phyloP scores from a whole-genome alignment of 257 asterid genomes.

The Plantago elongata region DNA sequence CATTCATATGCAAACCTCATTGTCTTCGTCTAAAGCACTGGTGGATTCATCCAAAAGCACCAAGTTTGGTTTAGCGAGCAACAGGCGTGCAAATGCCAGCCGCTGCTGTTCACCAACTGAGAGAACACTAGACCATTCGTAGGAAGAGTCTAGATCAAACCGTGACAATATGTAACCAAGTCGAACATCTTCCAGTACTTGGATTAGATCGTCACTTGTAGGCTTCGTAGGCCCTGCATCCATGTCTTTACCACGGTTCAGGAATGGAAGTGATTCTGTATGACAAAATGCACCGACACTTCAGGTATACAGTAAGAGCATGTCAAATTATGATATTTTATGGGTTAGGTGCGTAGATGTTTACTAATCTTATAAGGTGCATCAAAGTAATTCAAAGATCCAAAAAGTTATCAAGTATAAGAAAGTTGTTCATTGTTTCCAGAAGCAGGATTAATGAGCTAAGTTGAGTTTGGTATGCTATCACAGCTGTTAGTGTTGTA shows the following conservation, averaged over 20 bases:
- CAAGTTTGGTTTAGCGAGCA: conserved; percentile 65
- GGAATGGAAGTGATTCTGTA: conserved; percentile 52
- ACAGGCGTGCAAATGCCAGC: conserved; percentile 72
- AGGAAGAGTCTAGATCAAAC: conserved; percentile 49
- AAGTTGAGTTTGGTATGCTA: too few relatives aligned
- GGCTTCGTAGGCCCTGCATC: conserved; percentile 40
- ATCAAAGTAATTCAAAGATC: too few relatives aligned
- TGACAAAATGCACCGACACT: conserved; percentile 7
- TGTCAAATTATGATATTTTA: background rate
- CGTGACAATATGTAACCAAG: conserved; percentile 39
- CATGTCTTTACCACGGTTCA: conserved; percentile 24
- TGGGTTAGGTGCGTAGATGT: background rate
- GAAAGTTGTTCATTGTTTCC: too few relatives aligned
- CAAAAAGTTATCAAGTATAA: too few relatives aligned
- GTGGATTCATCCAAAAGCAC: conserved; percentile 77
- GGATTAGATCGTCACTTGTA: conserved; percentile 51
- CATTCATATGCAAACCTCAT: conserved; percentile 48
- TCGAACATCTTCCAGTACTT: conserved; percentile 55
- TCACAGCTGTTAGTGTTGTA: background rate
- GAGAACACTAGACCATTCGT: conserved; percentile 81
- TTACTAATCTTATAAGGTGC: too few relatives aligned
- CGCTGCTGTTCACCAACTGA: conserved; percentile 93
- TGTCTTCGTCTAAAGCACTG: conserved; percentile 82
- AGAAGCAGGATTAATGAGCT: too few relatives aligned
- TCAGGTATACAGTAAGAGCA: conserved; percentile 18